Base-by-base conservation (phyloP, 1,139 yeast species). In the Nakaseomyces glabratus region DNA sequence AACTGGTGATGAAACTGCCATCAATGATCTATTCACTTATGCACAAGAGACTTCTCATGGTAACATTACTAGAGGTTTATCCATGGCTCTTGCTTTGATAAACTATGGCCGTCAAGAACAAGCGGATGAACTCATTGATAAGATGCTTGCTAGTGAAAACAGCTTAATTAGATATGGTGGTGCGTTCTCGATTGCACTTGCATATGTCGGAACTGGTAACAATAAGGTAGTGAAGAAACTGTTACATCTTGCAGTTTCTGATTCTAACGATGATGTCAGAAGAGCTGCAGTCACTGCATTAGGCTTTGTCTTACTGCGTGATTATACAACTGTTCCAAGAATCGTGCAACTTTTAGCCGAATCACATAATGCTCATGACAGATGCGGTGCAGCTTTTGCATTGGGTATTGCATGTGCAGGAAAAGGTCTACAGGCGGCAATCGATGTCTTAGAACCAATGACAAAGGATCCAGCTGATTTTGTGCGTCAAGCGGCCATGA, bases 331-430 rank as follows among this genome's bases (percentile, higher is more conserved):
- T 0, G 90, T 93, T 21, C 98, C 98, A 41, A 82, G 93, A 51
- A 82, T 93, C 64, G 96, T 90, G 24, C 95, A 88, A 58, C 69
- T 90, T 43, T 69, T 93, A 49, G 76, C 95, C 1, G 95, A 88
- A 61, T 84, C 95, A 1, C 96, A 90, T 60, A 93, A 90, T 57
- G 95, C 98, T 11, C 97, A 93, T 57, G 98, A 93, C 20, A 82
- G 99, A 61, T 90, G 93, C 57, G 99, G 99, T 63, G 82, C 97
- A 26, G 95, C 97, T 2, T 68, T 90, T 76, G 98, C 99, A 0
- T 70, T 90, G 46, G 98, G 97, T 62, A 82, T 93, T 41, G 77
- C 97, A 2, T 88, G 97, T 67, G 96, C 97, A 19, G 98, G 98
- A 36, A 81, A 93, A 57, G 93, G 88, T 4, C 65, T 82, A 39